These are phyloP conservation scores for Chenopodium quinoa DNA, from an alignment of 148 eudicot species.

Conservation along the genomic window DNA sequence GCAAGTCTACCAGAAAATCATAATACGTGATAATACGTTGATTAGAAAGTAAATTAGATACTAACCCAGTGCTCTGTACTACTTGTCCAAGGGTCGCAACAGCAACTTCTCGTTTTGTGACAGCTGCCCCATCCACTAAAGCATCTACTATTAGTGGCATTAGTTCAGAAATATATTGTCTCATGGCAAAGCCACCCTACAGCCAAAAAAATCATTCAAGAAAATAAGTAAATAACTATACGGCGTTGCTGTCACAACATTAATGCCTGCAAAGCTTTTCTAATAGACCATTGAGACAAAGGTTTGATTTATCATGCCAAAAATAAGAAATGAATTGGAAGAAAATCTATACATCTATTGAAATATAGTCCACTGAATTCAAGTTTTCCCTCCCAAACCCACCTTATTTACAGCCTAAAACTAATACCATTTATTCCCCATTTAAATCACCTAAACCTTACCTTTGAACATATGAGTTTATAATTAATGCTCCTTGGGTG, in stretches of 20 bases:
- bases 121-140: constrained; percentile 92
- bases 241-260: background rate
- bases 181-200: constrained; percentile 98
- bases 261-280: background rate
- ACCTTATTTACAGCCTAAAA: too few relatives aligned
- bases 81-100: constrained; percentile 99
- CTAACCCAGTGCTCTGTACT: constrained; percentile 98
- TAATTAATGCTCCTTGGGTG: too few relatives aligned
- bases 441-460: too few relatives aligned
- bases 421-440: too few relatives aligned
- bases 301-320: background rate
- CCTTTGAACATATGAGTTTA: too few relatives aligned
- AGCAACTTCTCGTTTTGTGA: constrained; percentile 94
- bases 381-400: too few relatives aligned
- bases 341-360: background rate
- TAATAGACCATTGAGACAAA: background rate
- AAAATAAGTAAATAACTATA: background rate
- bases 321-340: background rate
- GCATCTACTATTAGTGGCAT: constrained; percentile 95
- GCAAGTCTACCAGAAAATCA: background rate
- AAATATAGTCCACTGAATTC: too few relatives aligned
- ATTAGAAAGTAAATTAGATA: constrained; percentile 2
- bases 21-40: background rate
- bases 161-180: constrained; percentile 79
- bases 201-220: constrained; percentile 10